Evolutionary conservation across 768 basidiomycete species (phyloP), one percentile per base, ranked within the genome.

Genomic region (Tephrocybe rancida): DNA sequence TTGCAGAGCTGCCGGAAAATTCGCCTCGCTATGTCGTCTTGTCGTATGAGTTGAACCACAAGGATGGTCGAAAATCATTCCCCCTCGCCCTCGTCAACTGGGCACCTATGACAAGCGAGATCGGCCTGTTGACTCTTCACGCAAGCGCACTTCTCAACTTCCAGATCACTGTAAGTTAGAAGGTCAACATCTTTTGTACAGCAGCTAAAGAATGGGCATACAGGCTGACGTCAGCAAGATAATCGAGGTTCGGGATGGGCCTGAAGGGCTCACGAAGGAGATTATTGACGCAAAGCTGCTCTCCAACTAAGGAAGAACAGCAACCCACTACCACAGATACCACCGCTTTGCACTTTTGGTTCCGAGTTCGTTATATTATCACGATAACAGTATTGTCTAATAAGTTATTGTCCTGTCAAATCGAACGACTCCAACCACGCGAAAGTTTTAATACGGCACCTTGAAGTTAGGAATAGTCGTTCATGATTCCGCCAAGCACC

Each of bases 11-110:
- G 10, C 95, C 95, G 0, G 92, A 89, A 72, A 89, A 87, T 64
- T 81, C 88, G 7, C 94, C 94, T 5, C 82, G 95, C 61, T 95
- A 90, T 67, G 86, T 96, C 43, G 69, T 95, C 22, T 77, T 95
- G 42, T 93, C 90, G 9, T 88, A 95, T 62, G 89, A 90, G 64
- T 80, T 94, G 30, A 77, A 78, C 47, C 91, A 95, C 67, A 66
- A 66, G 8, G 94, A 96, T 63, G 94, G 93, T 3, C 78, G 95
- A 43, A 90, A 78, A 55, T 94, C 91, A 1, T 91, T 87, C 61
- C 94, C 94, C 1, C 75, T 97, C 10, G 85, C 92, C 11, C 77
- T 96, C 43, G 73, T 97, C 68, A 95, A 95, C 73, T 97, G 94
- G 94, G 82, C 84, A 22, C 95, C 93, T 16, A 78, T 74, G 3